Evolutionary conservation across 129 eudicot species (phyloP), one percentile per base, ranked within the genome.

Genomic region (Helianthus annuus): DNA sequence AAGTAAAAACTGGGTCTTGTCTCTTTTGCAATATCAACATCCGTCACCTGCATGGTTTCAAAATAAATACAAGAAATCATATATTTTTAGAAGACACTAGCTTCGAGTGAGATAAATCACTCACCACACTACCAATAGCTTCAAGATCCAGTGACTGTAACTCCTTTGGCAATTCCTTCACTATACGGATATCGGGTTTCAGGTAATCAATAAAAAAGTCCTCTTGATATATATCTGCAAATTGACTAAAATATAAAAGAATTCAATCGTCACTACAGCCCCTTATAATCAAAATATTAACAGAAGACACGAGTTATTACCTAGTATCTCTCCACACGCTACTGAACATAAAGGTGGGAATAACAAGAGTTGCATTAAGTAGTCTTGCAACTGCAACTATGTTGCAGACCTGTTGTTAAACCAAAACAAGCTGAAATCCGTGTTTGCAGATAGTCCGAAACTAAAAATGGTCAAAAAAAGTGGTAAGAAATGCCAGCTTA

Each of bases 161-260:
- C 56, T 90, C 91, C 71, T 76, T 64, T 0, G 99, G 99, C 65
- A 95, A 94, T 82, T 86, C 97, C 87, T 86, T 95, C 74, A 95
- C 94, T 81, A 95, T 76, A 64, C 74, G 89, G 49, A 95, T 86
- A 85, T 95, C 99, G 44, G 97, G 97, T 70, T 83, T 88, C 84
- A 95, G 48, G 88, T 88, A 90, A 83, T 83, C 73, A 68, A 95
- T 95, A 70, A 95, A 95, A 81, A 90, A 83, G 73, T 95, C 97
- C 87, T 90, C 97, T 80, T 95, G 97, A 83, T 95, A 95, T 78
- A 95, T 88, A 83, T 95, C 99, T 86, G 91, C 86, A 77, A 95
- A 95, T 78, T 95, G 97, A 85, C 99, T 95, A 88, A 74, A 83
- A 86, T 82, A 81, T 75, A 69, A 77, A 74, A 85, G 69, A 59